phyloP scores from a whole-genome alignment of 768 basidiomycete genomes.

The Hortiboletus campestris region DNA sequence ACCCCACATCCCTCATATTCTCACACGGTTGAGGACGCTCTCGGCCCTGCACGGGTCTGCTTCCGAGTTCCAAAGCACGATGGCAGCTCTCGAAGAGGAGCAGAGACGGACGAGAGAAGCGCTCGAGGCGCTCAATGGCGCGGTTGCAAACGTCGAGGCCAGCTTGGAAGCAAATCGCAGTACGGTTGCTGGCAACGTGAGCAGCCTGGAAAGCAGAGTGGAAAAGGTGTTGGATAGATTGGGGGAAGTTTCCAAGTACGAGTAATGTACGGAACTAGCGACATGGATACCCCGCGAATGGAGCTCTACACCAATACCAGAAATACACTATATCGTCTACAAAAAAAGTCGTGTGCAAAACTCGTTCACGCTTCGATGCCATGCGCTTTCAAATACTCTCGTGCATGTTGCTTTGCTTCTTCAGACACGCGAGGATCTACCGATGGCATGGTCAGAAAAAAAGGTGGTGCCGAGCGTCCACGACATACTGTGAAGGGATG shows the following conservation, averaged over 20 bases:
- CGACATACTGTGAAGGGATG: constrained; percentile 47
- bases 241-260: constrained; percentile 32
- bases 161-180: constrained; percentile 73
- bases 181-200: constrained; percentile 72
- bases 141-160: constrained; percentile 68
- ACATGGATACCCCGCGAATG: constrained; percentile 1
- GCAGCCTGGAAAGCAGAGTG: constrained; percentile 62
- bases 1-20: constrained; percentile 85
- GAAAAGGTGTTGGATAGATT: constrained; percentile 46
- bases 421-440: constrained; percentile 47
- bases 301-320: background rate
- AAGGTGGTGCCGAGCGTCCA: too few species aligned
- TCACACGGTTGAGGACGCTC: constrained; percentile 84
- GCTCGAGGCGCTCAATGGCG: constrained; percentile 63
- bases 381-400: constrained; percentile 36
- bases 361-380: constrained; percentile 17
- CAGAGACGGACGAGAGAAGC: constrained; percentile 62
- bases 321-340: background rate
- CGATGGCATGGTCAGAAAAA: background rate
- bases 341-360: background rate
- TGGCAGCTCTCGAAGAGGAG: constrained; percentile 68
- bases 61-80: constrained; percentile 66
- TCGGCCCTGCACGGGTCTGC: constrained; percentile 81
- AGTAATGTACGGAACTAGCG: background rate
- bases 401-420: constrained; percentile 49